Base-by-base conservation (phyloP, 176 grass and related monocot genomes). In the Oryza glumipatula region DNA sequence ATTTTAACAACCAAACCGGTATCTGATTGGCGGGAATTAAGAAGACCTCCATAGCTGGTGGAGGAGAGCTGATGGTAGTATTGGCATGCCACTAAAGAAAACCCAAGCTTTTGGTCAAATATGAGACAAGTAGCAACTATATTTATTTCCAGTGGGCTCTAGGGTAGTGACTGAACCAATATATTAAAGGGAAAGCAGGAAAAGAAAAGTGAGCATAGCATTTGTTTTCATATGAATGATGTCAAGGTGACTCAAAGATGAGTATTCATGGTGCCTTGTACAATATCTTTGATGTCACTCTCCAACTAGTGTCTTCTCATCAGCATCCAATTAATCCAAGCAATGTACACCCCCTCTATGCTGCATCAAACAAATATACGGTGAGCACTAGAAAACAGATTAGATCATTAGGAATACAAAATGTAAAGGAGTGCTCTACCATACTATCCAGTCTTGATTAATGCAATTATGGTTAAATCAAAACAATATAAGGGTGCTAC, bases 151-250 rank as follows among this genome's bases (percentile, higher is more conserved):
- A 70, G 44, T 80, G 76, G 51, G 65, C 85, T 87, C 65, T 72
- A 70, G 67, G 81, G 54, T 86, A 87, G 89, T 84, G 89, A 91
- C 81, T n/a, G 65, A 91, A 91, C 44, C 65, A 87, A 67, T 84
- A 84, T 84, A 71, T 36, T 52, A 87, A 45, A 22, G 80, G 52
- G 14, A 87, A 80, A 85, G 80, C 28, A 28, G 56, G 76, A 46
- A 68, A 11, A 54, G 52, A 47, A 76, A 84, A 76, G 76, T 60
- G 89, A 43, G 54, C 68, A 38, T 19, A 76, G 30, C 85, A 80
- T 76, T 80, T 84, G 13, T 76, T 84, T 79, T 83, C 66, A 80
- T 33, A 65, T 1, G 45, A 19, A 45, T 84, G 85, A 91, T 84
- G 81, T 81, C 84, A 91, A 73, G 69, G 54, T 54, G 22, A 61